Conservation (phyloP, 495 filamentous ascomycete species). For the Trichoderma orchidacearum region DNA sequence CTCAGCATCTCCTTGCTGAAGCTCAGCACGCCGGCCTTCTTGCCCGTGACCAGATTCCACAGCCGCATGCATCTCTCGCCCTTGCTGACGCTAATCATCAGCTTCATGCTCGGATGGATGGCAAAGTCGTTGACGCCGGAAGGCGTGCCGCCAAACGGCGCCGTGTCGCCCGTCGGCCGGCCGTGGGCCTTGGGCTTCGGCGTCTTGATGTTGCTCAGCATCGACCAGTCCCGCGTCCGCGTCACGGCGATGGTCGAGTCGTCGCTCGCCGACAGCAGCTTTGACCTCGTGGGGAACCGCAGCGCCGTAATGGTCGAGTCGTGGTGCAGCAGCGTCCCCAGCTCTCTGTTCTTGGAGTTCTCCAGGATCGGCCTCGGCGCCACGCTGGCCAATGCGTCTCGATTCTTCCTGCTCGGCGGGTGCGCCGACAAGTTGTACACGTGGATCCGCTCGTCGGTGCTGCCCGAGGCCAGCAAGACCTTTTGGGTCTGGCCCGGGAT, state of each 20-base stretch:
- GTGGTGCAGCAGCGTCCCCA: slow-evolving; percentile 82
- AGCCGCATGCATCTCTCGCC: slow-evolving; percentile 84
- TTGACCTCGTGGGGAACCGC: slow-evolving; percentile 71
- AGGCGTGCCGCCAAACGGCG: slow-evolving; percentile 66
- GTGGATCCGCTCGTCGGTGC: slow-evolving; percentile 87
- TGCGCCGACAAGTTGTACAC: slow-evolving; percentile 78
- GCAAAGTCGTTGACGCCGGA: slow-evolving; percentile 92
- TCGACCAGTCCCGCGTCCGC: slow-evolving; percentile 75
- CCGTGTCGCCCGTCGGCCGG: slow-evolving; percentile 81
- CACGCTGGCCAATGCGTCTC: slow-evolving; percentile 43
- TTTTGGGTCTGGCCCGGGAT: slow-evolving; percentile 46
- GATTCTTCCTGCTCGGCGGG: slow-evolving; percentile 37
- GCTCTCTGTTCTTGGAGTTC: slow-evolving; percentile 74
- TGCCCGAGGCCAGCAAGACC: slow-evolving; percentile 75
- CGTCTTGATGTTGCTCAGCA: slow-evolving; percentile 81
- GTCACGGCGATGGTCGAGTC: slow-evolving; percentile 83
- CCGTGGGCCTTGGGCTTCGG: slow-evolving; percentile 74
- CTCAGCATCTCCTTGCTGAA: slow-evolving; percentile 56
- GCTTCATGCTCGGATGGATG: slow-evolving; percentile 88
- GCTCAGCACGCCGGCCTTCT: slow-evolving; percentile 83
- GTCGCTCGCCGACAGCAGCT: slow-evolving; percentile 71
- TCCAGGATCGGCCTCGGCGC: slow-evolving; percentile 56
- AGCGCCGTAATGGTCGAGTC: slow-evolving; percentile 63
- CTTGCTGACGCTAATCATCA: slow-evolving; percentile 81
- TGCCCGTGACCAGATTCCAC: slow-evolving; percentile 95